These are phyloP conservation scores for Amyloporia xantha DNA, from an alignment of 768 basidiomycete species.

Conservation along the genomic window DNA sequence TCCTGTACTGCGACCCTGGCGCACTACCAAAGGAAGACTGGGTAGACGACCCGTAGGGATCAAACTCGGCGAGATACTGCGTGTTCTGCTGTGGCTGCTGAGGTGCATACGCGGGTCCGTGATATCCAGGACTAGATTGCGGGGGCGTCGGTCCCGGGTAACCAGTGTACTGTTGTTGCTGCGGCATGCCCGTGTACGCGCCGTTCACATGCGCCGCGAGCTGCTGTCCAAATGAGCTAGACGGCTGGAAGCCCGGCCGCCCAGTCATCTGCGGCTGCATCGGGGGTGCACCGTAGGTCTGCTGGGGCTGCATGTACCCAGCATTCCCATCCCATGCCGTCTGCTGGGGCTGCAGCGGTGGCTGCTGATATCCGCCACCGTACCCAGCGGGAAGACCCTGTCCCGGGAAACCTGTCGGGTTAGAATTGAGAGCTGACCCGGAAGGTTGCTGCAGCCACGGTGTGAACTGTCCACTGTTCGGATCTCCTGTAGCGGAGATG, in stretches of 20 bases:
- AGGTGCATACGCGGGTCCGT: constrained; percentile 15
- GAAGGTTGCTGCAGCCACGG: constrained; percentile 34
- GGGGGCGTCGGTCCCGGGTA: constrained; percentile 20
- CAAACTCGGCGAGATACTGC: constrained; percentile 34
- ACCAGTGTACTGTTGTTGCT: constrained; percentile 21
- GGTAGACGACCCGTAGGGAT: constrained; percentile 27
- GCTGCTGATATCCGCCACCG: constrained; percentile 8
- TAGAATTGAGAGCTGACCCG: constrained; percentile 9
- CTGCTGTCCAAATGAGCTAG: constrained; percentile 54
- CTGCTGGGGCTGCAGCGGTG: constrained; percentile 8
- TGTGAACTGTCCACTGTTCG: constrained; percentile 29
- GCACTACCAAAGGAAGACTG: constrained; percentile 6
- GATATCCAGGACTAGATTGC: constrained; percentile 16
- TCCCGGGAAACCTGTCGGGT: constrained; percentile 15
- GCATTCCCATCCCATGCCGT: constrained; percentile 10
- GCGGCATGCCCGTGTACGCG: constrained; percentile 14
- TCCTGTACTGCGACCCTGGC: constrained; percentile 26
- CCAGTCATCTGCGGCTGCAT: constrained; percentile 27
- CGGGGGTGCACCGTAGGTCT: constrained; percentile 17
- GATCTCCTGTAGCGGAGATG: constrained; percentile 26
- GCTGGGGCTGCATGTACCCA: constrained; percentile 22
- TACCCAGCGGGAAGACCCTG: constrained; percentile 6
- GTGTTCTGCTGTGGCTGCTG: constrained; percentile 18
- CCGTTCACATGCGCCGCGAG: constrained; percentile 27
- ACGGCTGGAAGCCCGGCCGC: constrained; percentile 37